phyloP scores from a whole-genome alignment of 2,329 filamentous ascomycete species.

The Blastomyces gilchristii region DNA sequence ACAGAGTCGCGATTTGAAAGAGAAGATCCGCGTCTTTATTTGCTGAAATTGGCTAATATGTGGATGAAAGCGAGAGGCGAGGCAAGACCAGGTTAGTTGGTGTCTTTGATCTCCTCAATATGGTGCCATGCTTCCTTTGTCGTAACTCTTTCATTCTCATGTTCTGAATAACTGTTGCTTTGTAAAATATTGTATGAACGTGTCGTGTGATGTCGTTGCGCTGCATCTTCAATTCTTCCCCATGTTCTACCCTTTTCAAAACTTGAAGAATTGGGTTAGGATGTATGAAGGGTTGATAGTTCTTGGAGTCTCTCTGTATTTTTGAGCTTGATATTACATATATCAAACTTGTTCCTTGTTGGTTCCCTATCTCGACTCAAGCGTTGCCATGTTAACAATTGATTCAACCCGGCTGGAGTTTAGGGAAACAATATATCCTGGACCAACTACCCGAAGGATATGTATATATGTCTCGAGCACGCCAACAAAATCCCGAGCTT shows the following conservation, averaged over 20 bases:
- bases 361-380: neutral
- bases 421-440: conserved; percentile 41
- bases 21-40: conserved; percentile 33
- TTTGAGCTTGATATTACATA: neutral
- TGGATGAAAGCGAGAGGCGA: conserved; percentile 41
- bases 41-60: conserved; percentile 37
- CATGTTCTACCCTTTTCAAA: neutral
- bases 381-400: neutral
- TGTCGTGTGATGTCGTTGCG: neutral
- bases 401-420: neutral
- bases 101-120: conserved; percentile 7
- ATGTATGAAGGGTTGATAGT: neutral
- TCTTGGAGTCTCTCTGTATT: neutral
- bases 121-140: neutral
- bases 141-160: neutral
- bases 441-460: conserved; percentile 47
- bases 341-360: neutral
- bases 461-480: conserved; percentile 40
- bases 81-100: conserved; percentile 26
- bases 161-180: neutral
- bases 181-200: neutral
- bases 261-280: neutral
- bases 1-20: conserved; percentile 24
- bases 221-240: neutral
- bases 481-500: conserved; percentile 28